Evolutionary conservation across 129 eudicot species (phyloP), one percentile per base, ranked within the genome.

Genomic region (Saposhnikovia divaricata): DNA sequence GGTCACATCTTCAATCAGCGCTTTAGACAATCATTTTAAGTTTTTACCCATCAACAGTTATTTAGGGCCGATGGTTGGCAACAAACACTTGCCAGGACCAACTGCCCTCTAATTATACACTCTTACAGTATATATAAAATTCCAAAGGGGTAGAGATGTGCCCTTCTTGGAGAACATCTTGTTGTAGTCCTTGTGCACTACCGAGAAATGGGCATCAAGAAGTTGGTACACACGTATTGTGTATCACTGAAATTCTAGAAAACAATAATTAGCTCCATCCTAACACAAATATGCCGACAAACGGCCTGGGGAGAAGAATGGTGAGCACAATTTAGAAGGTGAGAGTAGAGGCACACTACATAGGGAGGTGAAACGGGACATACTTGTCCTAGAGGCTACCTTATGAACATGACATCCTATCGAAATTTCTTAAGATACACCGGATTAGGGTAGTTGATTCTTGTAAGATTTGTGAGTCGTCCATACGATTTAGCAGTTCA

Each of bases 91-190:
- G 47, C 9, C 13, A 1, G 9, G 13, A 45, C 47, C 47, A 9
- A 1, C 47, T 45, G 13, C 13, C 2, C 5, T 50, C 57, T 50
- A 16, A 16, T 57, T 57, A 7, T 57, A 23, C 37, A 34, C 37
- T 34, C 2, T 34, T 1, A 34, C 75, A 31, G 42, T 70, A 34
- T 70, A 2, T 38, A 5, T 3, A 71, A 16, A 21, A 72, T 61
- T 61, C 11, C 6, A 10, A 25, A 23, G 27, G 69, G 69, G 69
- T 10, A 61, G 10, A 42, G 47, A 72, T 72, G 76, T 72, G 47
- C 76, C 76, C 76, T 72, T 40, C 27, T 23, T 40, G 44, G 76
- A 72, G 76, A 42, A 72, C 48, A 72, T 40, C 28, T 39, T 72
- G 76, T 40, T 48, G 16, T 13, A 39, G 31, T 21, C 76, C 7